Percentiles rank a stretch among this genome's conserved stretches.
Evolutionary conservation across 225 moss, liverwort and hornwort genomes (phyloP).

Genomic region (Polytrichum formosum): DNA sequence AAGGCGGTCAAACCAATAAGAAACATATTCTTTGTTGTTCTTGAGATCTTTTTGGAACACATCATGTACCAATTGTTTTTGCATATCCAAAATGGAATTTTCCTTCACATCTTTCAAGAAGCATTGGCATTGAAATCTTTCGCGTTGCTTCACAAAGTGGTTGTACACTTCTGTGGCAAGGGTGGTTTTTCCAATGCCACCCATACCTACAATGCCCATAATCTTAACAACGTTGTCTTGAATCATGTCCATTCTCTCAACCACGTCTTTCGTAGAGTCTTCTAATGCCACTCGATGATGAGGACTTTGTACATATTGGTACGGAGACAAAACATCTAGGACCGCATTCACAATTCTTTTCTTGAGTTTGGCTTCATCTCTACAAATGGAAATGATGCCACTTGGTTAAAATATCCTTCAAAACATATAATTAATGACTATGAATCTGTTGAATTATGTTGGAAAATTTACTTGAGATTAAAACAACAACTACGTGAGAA

Average conservation of each 20-base stretch:
- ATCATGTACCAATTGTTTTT: constrained; percentile 3
- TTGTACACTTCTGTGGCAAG: constrained; percentile 1
- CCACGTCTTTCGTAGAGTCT: neutral
- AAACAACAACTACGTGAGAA: no score
- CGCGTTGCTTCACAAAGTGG: neutral
- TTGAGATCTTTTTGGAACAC: neutral
- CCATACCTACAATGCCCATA: constrained; percentile 10
- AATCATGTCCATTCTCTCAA: neutral
- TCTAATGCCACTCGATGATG: neutral
- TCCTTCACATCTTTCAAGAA: constrained; percentile 5
- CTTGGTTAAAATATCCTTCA: no score
- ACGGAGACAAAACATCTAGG: no score
- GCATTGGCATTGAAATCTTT: neutral
- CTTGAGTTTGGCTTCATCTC: no score
- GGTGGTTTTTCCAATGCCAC: constrained; percentile 17
- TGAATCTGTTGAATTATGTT: no score
- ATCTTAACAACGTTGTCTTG: neutral
- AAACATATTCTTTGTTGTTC: neutral
- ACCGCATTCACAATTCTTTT: no score
- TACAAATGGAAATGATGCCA: no score
- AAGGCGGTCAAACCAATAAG: neutral
- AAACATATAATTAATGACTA: no score
- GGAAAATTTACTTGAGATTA: no score
- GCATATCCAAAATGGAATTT: neutral
- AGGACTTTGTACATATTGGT: no score